Evolutionary conservation across 768 basidiomycete species (phyloP), one percentile per base, ranked within the genome.

Genomic region (Lactifluus echinatus): DNA sequence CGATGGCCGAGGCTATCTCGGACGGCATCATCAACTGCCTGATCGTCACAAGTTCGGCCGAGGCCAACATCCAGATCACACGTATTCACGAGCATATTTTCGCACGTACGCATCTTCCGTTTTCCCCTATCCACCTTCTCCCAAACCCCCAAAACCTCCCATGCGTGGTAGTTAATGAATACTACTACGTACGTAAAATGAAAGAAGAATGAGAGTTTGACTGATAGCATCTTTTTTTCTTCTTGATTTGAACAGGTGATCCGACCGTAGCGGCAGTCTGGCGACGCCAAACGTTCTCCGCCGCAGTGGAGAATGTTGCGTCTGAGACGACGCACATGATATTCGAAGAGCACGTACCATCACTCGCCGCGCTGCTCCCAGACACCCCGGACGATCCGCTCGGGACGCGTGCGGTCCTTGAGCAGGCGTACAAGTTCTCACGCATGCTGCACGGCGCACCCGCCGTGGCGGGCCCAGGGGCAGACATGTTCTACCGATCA

Each of bases 1-100:
- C 85, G 2, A 79, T 93, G 72, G 77, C 87, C 3, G 87, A 92
- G 66, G 77, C 82, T 15, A 80, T 86, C 61, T 83, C 83, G 19
- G 80, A 87, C 62, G 89, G 88, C 42, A 77, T 92, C 71, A 76
- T 93, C 66, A 93, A 93, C 67, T 87, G 86, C 63, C 77, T 93
- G 54, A 83, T 92, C 65, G 85, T 92, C 57, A 93, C 91, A 45
- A 90, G 89, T 66, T 89, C 87, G 8, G 77, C 76, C 44, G 91
- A 93, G 52, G 85, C 91, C 26, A 93, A 93, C 65, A 69, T 85
- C 59, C 89, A 93, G 68, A 74, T 93, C 47, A 85, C 89, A 23
- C 79, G 88, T 4, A 89, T 93, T 55, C 91, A 93, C 68, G 91
- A 93, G 68, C 87, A 92, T 63, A 79, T 93, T 51, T 93, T 93